phyloP scores from a whole-genome alignment of 2,329 filamentous ascomycete species.

The Phialocephala sp. region DNA sequence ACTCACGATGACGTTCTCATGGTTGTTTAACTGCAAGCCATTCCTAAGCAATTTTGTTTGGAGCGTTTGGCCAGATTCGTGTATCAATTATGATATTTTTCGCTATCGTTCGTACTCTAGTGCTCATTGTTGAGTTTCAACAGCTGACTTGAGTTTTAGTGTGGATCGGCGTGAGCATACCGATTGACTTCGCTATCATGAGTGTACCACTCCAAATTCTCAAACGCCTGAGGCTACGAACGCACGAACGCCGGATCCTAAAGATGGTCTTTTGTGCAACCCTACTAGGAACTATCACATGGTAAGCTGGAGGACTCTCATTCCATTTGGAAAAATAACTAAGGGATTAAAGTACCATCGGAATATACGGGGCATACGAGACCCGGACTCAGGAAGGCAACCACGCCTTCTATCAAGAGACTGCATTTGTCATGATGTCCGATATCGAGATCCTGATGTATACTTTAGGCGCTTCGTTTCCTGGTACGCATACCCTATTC shows the following conservation, averaged over 20 bases:
- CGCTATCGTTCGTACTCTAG: constrained; percentile 36
- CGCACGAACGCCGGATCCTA: constrained; percentile 36
- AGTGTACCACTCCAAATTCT: constrained; percentile 38
- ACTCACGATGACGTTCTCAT: constrained; percentile 31
- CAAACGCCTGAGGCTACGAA: constrained; percentile 32
- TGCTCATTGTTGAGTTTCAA: background rate
- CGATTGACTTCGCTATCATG: constrained; percentile 39
- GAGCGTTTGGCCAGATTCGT: constrained; percentile 31
- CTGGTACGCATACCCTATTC: constrained; percentile 26
- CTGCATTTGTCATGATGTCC: constrained; percentile 39
- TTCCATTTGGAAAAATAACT: background rate
- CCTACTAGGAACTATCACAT: constrained; percentile 40
- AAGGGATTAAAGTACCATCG: constrained; percentile 20
- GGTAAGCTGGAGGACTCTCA: constrained; percentile 28
- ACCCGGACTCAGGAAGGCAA: constrained; percentile 27
- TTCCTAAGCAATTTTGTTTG: constrained; percentile 40
- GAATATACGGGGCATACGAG: constrained; percentile 34
- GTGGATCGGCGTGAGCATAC: constrained; percentile 40
- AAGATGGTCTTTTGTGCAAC: constrained; percentile 40
- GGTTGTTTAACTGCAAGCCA: constrained; percentile 39
- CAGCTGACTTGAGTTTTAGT: constrained; percentile 27
- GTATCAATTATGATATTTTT: constrained; percentile 40
- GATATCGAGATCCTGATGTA: constrained; percentile 43
- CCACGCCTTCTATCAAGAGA: constrained; percentile 38
- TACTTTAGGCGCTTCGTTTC: constrained; percentile 41